A percentile compares a stretch with the other conserved stretches of the same genome.
These are phyloP conservation scores for Globisporangium okanoganense DNA, from an alignment of 352 stramenopile species.

Conservation along the genomic window DNA sequence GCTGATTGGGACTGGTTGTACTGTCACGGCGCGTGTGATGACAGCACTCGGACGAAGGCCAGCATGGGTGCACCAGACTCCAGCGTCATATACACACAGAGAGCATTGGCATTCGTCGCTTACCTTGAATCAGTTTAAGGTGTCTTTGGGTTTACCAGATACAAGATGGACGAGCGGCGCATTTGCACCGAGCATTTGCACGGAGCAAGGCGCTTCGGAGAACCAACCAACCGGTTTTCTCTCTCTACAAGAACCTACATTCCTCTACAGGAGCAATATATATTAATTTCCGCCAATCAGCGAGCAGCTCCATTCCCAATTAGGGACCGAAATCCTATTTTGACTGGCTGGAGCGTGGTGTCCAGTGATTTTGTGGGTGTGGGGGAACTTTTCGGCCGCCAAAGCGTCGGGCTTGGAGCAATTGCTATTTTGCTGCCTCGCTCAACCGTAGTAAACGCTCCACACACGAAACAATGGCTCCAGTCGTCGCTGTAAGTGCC, in stretches of 20 bases:
- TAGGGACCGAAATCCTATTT: background rate
- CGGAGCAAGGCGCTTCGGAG: constrained; percentile 4
- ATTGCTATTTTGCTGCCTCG: constrained; percentile 28
- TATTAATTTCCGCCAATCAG: constrained; percentile 35
- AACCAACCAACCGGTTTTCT: constrained; percentile 42
- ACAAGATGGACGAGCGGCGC: constrained; percentile 66
- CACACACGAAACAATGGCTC: constrained; percentile 41
- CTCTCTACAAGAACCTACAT: constrained; percentile 38
- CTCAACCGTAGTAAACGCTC: constrained; percentile 27
- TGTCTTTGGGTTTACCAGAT: constrained; percentile 85
- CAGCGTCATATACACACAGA: background rate
- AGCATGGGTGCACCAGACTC: background rate
- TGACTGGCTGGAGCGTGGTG: constrained; percentile 12
- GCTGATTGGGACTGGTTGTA: background rate
- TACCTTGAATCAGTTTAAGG: constrained; percentile 93
- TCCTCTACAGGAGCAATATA: constrained; percentile 17
- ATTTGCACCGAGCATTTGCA: background rate
- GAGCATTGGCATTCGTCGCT: constrained; percentile 4
- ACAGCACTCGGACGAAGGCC: background rate
- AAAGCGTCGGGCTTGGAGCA: too few relatives aligned
- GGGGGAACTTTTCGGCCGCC: background rate
- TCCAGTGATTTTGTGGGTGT: constrained; percentile 28
- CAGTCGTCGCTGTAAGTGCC: constrained; percentile 38
- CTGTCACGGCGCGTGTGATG: background rate
- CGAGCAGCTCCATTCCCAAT: background rate